A percentile compares a stretch with the other conserved stretches of the same genome.
Conservation (phyloP, 768 basidiomycete genomes). For the Lentinus tigrinus region DNA sequence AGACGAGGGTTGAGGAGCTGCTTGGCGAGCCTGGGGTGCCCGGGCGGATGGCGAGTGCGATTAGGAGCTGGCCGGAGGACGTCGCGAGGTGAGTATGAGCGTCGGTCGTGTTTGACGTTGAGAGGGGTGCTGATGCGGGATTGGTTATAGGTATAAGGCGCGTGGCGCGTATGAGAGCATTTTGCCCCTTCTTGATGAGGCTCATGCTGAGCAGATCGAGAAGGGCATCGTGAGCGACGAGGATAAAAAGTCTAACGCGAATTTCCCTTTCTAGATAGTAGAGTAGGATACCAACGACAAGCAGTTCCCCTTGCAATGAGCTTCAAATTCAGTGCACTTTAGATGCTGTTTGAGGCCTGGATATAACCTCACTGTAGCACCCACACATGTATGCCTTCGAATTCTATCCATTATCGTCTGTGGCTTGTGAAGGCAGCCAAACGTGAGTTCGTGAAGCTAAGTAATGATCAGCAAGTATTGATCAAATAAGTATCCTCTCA, state of each 20-base stretch:
- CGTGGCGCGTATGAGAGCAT: conserved; percentile 32
- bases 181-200: conserved; percentile 36
- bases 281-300: no score
- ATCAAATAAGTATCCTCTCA: no score
- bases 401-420: no score
- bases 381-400: no score
- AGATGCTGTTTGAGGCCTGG: no score
- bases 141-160: conserved; percentile 33
- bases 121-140: conserved; percentile 1
- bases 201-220: conserved; percentile 33
- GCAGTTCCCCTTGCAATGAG: no score
- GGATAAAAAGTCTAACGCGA: conserved; percentile 5
- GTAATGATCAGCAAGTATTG: no score
- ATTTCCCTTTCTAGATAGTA: conserved; percentile 3
- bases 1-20: conserved; percentile 53
- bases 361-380: no score
- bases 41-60: conserved; percentile 59
- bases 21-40: conserved; percentile 56
- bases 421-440: no score
- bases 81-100: conserved; percentile 48
- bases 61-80: conserved; percentile 65
- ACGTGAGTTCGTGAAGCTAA: no score
- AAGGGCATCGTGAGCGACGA: conserved; percentile 19
- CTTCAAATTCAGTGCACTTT: no score
- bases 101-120: conserved; percentile 29